Percentiles rank a stretch among this genome's conserved stretches.
Evolutionary conservation across 306 rosid species (phyloP).

Genomic region (Cajanus cajan): DNA sequence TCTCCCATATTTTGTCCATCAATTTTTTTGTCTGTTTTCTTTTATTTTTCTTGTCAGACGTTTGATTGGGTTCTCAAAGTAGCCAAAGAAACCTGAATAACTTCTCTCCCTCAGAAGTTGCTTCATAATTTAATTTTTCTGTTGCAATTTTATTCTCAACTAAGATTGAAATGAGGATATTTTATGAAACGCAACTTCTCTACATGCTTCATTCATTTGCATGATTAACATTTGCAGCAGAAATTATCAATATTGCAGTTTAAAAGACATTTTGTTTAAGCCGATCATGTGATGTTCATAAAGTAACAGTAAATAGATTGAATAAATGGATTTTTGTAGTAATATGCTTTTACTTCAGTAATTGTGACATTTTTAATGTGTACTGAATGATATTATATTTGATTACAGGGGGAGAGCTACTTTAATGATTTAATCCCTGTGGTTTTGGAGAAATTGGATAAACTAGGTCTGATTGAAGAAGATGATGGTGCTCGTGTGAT

Average conservation of each 20-base stretch:
- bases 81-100: background rate
- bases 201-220: background rate
- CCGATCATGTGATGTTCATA: background rate
- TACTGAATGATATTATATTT: conserved; percentile 19
- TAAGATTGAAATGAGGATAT: background rate
- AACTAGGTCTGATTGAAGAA: conserved; percentile 66
- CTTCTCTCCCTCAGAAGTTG: background rate
- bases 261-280: background rate
- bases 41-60: background rate
- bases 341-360: background rate
- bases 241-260: background rate
- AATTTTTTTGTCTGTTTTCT: background rate
- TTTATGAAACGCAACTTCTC: background rate
- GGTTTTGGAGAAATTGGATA: conserved; percentile 57
- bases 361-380: background rate
- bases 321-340: background rate
- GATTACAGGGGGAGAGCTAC: conserved; percentile 86
- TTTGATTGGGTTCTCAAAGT: background rate
- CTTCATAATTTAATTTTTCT: background rate
- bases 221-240: background rate
- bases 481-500: conserved; percentile 86
- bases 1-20: background rate
- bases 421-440: conserved; percentile 68
- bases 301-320: background rate
- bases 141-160: background rate